A percentile compares a stretch with the other conserved stretches of the same genome.
Conservation (phyloP, 352 stramenopile genomes). For the Globisporangium paroecandrum region DNA sequence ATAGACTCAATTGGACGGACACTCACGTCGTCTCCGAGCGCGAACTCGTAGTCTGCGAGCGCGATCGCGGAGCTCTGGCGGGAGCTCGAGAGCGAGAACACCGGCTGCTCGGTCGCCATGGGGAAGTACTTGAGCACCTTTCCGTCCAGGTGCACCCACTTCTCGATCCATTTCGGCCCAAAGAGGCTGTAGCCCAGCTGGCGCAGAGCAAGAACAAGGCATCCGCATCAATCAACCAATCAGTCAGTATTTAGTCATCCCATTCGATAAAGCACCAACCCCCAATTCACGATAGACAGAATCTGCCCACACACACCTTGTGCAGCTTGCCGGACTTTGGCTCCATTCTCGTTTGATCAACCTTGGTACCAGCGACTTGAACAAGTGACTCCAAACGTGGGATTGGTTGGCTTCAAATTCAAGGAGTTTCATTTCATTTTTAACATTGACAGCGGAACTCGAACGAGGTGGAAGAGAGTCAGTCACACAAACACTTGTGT, state of each 20-base stretch:
- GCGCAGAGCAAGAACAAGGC: background rate
- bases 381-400: background rate
- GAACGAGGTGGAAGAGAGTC: background rate
- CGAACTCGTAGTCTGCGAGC: conserved; percentile 48
- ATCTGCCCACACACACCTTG: conserved; percentile 32
- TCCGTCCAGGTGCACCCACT: conserved; percentile 75
- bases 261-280: background rate
- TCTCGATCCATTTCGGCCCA: conserved; percentile 74
- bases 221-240: too few species aligned
- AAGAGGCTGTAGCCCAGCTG: conserved; percentile 59
- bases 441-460: background rate
- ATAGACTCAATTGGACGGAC: background rate
- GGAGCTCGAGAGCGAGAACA: conserved; percentile 56
- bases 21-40: conserved; percentile 37
- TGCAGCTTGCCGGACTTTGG: conserved; percentile 65
- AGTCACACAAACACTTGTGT: background rate
- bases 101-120: conserved; percentile 52
- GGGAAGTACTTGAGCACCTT: conserved; percentile 72
- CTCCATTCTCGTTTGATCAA: conserved; percentile 26
- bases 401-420: background rate
- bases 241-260: background rate
- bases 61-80: conserved; percentile 45
- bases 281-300: conserved; percentile 23
- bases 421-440: conserved; percentile 6
- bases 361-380: background rate